Evolutionary conservation across 2,329 filamentous ascomycete species (phyloP).

Genomic region (Biscogniauxia sp.): DNA sequence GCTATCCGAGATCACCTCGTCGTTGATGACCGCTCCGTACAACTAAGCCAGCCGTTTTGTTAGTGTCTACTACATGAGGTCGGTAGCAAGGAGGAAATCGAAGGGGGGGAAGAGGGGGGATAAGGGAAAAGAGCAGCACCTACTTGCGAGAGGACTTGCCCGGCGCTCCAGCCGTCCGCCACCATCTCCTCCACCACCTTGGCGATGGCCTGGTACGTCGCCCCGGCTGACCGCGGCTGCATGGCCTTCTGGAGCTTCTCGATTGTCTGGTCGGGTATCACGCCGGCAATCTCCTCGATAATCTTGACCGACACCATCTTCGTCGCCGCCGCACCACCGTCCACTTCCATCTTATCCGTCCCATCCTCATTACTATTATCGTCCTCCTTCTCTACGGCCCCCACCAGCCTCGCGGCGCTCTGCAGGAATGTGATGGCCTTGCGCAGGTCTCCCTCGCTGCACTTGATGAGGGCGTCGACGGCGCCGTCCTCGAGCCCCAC

Average conservation of each 20-base stretch:
- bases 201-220: constrained; percentile 71
- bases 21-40: constrained; percentile 78
- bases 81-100: constrained; percentile 1
- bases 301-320: constrained; percentile 68
- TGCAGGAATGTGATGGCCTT: constrained; percentile 97
- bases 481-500: constrained; percentile 76
- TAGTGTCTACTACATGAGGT: not conserved
- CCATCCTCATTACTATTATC: constrained; percentile 39
- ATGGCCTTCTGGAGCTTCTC: constrained; percentile 70
- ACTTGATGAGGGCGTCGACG: constrained; percentile 77
- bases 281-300: constrained; percentile 93
- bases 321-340: constrained; percentile 39
- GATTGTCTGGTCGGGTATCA: constrained; percentile 77
- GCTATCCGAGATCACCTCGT: constrained; percentile 77
- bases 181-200: constrained; percentile 85
- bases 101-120: not conserved
- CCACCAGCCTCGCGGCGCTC: constrained; percentile 85
- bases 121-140: constrained; percentile 28
- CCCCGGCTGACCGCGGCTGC: constrained; percentile 63
- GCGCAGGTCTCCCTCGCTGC: constrained; percentile 89
- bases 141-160: constrained; percentile 80
- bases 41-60: constrained; percentile 46
- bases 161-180: constrained; percentile 94
- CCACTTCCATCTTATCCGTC: constrained; percentile 60
- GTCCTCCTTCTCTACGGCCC: constrained; percentile 54